Evolutionary conservation across 371 early-diverging fungal species (phyloP).

Genomic region (Amoeboaphelidium occidentale): DNA sequence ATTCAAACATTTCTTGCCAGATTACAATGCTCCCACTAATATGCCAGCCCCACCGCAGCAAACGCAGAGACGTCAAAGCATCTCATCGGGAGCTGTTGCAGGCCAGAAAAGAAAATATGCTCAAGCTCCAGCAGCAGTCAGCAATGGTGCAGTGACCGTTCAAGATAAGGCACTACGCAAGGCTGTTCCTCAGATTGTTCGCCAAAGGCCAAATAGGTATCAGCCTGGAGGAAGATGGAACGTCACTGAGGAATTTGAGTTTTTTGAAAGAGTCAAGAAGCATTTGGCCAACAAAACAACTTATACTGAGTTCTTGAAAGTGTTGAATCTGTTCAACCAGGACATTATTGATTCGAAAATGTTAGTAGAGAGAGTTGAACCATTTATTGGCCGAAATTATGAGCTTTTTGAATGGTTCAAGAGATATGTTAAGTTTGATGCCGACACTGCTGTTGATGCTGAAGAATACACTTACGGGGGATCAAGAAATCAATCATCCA

Average conservation of each 20-base stretch:
- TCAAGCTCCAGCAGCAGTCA: too few species aligned
- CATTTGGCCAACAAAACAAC: constrained; percentile 54
- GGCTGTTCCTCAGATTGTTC: too few species aligned
- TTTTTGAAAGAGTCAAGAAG: constrained; percentile 73
- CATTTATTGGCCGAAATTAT: constrained; percentile 43
- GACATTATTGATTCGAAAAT: constrained; percentile 62
- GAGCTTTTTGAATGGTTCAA: constrained; percentile 87
- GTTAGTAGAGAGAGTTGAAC: constrained; percentile 55
- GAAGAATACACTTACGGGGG: too few species aligned
- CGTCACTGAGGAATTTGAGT: constrained; percentile 42
- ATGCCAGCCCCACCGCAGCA: too few species aligned
- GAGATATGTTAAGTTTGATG: constrained; percentile 69
- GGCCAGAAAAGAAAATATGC: too few species aligned
- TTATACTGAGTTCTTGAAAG: constrained; percentile 91
- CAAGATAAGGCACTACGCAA: too few species aligned
- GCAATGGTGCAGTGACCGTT: too few species aligned
- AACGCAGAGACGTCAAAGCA: too few species aligned
- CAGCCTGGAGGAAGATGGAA: constrained; percentile 4
- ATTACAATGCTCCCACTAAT: constrained; percentile 11
- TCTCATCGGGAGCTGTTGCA: too few species aligned
- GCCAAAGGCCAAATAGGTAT: too few species aligned
- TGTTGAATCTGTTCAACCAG: constrained; percentile 84
- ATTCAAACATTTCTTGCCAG: constrained; percentile 87
- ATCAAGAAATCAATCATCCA: too few species aligned
- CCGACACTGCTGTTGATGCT: constrained; percentile 9